These are phyloP conservation scores for Calonectria montana DNA, from an alignment of 2,329 filamentous ascomycete genomes.

Conservation along the genomic window DNA sequence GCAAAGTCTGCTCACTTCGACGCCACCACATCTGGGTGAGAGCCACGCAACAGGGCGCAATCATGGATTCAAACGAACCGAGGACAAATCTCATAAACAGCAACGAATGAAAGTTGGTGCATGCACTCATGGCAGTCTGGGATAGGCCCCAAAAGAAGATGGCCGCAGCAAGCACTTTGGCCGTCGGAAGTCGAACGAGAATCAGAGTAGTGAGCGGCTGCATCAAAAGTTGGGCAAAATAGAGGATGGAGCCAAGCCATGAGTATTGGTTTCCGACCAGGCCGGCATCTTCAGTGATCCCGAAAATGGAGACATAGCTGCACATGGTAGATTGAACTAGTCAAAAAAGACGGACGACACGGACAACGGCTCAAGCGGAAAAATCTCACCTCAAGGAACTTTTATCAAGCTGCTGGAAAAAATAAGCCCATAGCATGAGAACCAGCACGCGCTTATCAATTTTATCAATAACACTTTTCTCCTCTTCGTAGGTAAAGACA, in stretches of 20 bases:
- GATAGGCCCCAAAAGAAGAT: slow-evolving; percentile 62
- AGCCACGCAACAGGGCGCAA: slow-evolving; percentile 60
- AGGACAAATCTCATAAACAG: slow-evolving; percentile 56
- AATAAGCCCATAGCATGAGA: not conserved
- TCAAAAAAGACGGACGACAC: not conserved
- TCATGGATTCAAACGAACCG: slow-evolving; percentile 57
- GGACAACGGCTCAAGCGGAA: not conserved
- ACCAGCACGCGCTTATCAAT: not conserved
- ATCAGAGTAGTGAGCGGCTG: slow-evolving; percentile 62
- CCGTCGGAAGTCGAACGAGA: slow-evolving; percentile 61
- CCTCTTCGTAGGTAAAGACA: not conserved
- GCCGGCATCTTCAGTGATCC: slow-evolving; percentile 33
- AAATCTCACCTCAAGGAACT: not conserved
- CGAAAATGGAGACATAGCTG: slow-evolving; percentile 26
- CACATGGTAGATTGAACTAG: not conserved
- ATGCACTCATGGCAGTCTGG: slow-evolving; percentile 58
- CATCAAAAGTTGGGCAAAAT: slow-evolving; percentile 64
- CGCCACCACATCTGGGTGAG: slow-evolving; percentile 51
- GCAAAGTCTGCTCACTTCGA: slow-evolving; percentile 14
- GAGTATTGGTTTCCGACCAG: slow-evolving; percentile 48
- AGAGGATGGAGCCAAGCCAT: slow-evolving; percentile 67
- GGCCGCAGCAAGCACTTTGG: slow-evolving; percentile 61
- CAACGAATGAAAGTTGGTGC: slow-evolving; percentile 57
- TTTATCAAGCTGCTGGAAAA: not conserved
- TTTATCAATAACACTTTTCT: not conserved